Percentiles rank a stretch among this genome's conserved stretches.
phyloP scores from a whole-genome alignment of 805 yeast species.

The Candida oleophila region DNA sequence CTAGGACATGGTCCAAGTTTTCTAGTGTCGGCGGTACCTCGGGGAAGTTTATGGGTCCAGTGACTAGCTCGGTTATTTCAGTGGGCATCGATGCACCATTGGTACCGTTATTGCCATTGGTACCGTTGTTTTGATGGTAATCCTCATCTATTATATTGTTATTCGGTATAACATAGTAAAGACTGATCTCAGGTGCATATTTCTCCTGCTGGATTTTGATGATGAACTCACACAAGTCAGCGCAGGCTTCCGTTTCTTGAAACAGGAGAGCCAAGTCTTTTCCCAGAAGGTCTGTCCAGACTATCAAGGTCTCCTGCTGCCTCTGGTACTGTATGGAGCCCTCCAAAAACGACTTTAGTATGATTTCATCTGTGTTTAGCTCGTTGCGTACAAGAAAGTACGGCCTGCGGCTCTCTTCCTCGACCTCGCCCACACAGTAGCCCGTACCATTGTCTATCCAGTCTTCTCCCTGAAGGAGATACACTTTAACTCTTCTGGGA shows the following conservation, averaged over 20 bases:
- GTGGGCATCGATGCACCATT: slow-evolving; percentile 10
- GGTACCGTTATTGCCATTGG: slow-evolving; percentile 20
- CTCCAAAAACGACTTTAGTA: slow-evolving; percentile 65
- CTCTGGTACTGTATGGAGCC: slow-evolving; percentile 84
- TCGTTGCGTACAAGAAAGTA: slow-evolving; percentile 74
- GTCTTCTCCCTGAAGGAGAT: slow-evolving; percentile 71
- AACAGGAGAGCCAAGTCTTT: slow-evolving; percentile 85
- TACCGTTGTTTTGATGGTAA: slow-evolving; percentile 31
- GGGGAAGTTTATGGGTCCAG: slow-evolving; percentile 79
- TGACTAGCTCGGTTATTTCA: slow-evolving; percentile 72
- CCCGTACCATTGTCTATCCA: slow-evolving; percentile 97
- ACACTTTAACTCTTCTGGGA: slow-evolving; percentile 89
- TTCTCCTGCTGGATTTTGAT: slow-evolving; percentile 59
- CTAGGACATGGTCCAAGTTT: slow-evolving; percentile 54
- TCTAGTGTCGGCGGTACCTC: slow-evolving; percentile 44
- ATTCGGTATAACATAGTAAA: slow-evolving; percentile 59
- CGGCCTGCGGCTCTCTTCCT: slow-evolving; percentile 42
- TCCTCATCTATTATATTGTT: slow-evolving; percentile 27
- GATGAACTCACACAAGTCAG: slow-evolving; percentile 76
- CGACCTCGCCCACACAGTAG: slow-evolving; percentile 71
- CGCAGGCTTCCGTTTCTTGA: slow-evolving; percentile 90
- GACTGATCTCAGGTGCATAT: slow-evolving; percentile 62
- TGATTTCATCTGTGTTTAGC: slow-evolving; percentile 51
- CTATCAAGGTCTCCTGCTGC: slow-evolving; percentile 91
- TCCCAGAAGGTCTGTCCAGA: slow-evolving; percentile 82